A percentile compares a stretch with the other conserved stretches of the same genome.
Conservation (phyloP, 208 protist genomes). For the Vickermania ingenoplastis region DNA sequence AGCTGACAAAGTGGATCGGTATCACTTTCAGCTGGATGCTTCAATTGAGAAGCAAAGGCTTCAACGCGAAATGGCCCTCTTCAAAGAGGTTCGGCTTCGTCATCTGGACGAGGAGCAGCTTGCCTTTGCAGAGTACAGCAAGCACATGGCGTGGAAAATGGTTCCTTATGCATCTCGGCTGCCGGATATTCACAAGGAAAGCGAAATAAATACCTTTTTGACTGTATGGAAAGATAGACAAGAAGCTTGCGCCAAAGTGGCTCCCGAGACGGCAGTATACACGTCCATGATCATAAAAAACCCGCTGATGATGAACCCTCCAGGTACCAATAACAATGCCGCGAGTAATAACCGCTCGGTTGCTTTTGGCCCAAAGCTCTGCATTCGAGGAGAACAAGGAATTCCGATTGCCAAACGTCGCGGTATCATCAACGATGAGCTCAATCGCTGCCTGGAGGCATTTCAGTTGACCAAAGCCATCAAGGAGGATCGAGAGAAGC, state of each 20-base stretch:
- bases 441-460: slow-evolving; percentile 59
- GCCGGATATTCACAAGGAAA: slow-evolving; percentile 62
- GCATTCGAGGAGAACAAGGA: slow-evolving; percentile 51
- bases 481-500: slow-evolving; percentile 38
- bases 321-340: slow-evolving; percentile 7
- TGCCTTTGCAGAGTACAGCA: slow-evolving; percentile 63
- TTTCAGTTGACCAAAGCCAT: slow-evolving; percentile 65
- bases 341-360: background rate
- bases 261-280: slow-evolving; percentile 25
- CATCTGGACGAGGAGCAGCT: slow-evolving; percentile 41
- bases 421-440: slow-evolving; percentile 37
- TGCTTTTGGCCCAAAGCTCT: slow-evolving; percentile 14
- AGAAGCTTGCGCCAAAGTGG: slow-evolving; percentile 15
- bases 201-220: slow-evolving; percentile 87
- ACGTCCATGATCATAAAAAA: slow-evolving; percentile 2
- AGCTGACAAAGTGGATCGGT: slow-evolving; percentile 40
- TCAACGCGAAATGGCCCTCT: slow-evolving; percentile 30
- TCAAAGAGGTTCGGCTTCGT: slow-evolving; percentile 21
- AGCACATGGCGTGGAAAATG: slow-evolving; percentile 62
- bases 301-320: background rate
- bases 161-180: slow-evolving; percentile 64
- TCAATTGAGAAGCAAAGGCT: slow-evolving; percentile 58
- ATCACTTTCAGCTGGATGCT: slow-evolving; percentile 30
- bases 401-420: slow-evolving; percentile 29
- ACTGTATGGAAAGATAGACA: slow-evolving; percentile 60